Base-by-base conservation (phyloP, 345 rosid genomes). In the Turnera subulata region DNA sequence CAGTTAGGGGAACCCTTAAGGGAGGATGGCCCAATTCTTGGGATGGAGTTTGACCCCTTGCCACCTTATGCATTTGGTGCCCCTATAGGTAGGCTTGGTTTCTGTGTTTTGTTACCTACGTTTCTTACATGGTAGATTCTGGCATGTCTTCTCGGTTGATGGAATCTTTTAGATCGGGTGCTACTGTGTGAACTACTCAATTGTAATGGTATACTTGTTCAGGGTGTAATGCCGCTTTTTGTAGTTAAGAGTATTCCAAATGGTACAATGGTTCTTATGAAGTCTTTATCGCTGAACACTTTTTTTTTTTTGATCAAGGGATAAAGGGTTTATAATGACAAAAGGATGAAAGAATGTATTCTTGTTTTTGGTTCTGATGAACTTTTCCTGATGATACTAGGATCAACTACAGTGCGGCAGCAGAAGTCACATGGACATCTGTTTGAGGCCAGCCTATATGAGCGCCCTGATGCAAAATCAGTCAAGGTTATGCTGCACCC, bases 41-140 rank as follows among this genome's bases (percentile, higher is more conserved):
- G 98, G 38, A 80, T 88, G 91, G 94, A 91, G 66, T 91, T 91
- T 72, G 98, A 91, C 78, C 86, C 90, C 17, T 74, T 91, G 66
- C 98, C 96, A 16, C 98, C 98, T 18, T 96, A 83, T 84, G 98
- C 98, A 32, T 91, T 91, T 69, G 98, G 96, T n/a, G 74, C 80
- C 12, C 90, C 92, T 53, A 81, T 91, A 60, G 95, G 96, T 86
- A 71, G 55, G 55, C 20, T 55, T 50, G 11, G 38, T 59, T 46
- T 37, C 5, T 35, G 13, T 2, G 24, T 11, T 9, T 6, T 18
- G 14, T 44, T 43, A 32, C 1, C 32, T 50, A 26, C 35, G 26
- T 50, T 21, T 51, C 29, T 25, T 6, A 17, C 37, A 11, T 58
- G 13, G 21, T 18, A 10, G 14, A 20, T 26, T 11, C n/a, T n/a